phyloP scores from a whole-genome alignment of 768 basidiomycete genomes.

The Glaciozyma antarctica region DNA sequence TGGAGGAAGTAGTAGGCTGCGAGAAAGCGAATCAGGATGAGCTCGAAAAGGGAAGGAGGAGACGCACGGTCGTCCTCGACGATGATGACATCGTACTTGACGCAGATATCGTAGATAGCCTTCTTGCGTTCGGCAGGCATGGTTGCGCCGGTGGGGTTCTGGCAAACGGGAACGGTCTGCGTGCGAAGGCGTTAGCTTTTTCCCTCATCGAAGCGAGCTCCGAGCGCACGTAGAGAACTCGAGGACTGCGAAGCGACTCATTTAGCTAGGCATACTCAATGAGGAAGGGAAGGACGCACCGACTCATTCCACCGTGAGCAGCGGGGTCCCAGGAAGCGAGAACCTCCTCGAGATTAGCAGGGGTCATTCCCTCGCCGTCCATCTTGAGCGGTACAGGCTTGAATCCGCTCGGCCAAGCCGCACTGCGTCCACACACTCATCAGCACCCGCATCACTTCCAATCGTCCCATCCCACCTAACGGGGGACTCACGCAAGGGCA shows the following conservation, averaged over 20 bases:
- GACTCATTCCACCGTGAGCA: slow-evolving; percentile 47
- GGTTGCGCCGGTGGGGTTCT: slow-evolving; percentile 72
- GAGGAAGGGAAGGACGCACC: slow-evolving; percentile 42
- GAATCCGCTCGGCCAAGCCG: slow-evolving; percentile 43
- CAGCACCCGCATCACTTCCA: no score
- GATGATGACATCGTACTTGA: slow-evolving; percentile 69
- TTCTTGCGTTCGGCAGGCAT: slow-evolving; percentile 59
- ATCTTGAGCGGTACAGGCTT: slow-evolving; percentile 52
- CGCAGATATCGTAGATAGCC: slow-evolving; percentile 70
- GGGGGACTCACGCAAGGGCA: slow-evolving; percentile 37
- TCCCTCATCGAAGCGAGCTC: neutral
- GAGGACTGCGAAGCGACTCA: slow-evolving; percentile 45
- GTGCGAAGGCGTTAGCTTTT: neutral
- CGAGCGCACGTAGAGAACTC: slow-evolving; percentile 49
- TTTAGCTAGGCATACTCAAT: slow-evolving; percentile 15
- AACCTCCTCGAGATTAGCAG: slow-evolving; percentile 51
- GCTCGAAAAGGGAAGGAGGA: neutral
- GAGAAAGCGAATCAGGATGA: no score
- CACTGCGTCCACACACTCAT: slow-evolving; percentile 12
- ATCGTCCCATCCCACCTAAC: neutral
- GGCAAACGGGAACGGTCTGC: slow-evolving; percentile 52
- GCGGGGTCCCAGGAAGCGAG: slow-evolving; percentile 59
- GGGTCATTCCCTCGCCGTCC: slow-evolving; percentile 64
- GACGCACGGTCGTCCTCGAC: slow-evolving; percentile 62
- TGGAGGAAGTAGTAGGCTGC: slow-evolving; percentile 63